Percentiles rank a stretch among this genome's conserved stretches.
These are phyloP conservation scores for Solanum sitiens DNA, from an alignment of 257 asterid species.

Conservation along the genomic window DNA sequence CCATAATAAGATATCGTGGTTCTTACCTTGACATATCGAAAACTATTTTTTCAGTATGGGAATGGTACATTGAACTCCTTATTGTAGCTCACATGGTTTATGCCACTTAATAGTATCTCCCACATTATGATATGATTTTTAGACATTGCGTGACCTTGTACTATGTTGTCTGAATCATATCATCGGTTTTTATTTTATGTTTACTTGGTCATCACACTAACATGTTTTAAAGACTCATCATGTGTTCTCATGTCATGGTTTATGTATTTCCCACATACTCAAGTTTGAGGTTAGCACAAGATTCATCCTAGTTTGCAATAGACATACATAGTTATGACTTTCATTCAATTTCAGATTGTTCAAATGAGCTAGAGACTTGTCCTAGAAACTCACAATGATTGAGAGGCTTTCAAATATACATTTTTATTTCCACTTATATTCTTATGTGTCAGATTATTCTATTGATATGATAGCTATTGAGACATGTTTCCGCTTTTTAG, in stretches of 20 bases:
- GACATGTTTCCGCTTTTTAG: neutral
- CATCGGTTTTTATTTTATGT: no score
- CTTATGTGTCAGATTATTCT: no score
- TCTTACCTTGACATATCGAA: neutral
- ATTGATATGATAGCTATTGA: neutral
- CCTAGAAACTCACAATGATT: neutral
- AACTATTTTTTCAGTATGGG: neutral
- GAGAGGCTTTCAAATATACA: neutral
- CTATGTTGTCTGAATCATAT: no score
- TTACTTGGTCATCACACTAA: no score
- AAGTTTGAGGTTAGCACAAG: neutral
- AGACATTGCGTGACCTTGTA: no score
- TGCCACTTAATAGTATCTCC: neutral
- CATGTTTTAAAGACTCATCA: neutral
- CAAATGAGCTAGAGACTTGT: neutral
- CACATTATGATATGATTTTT: no score
- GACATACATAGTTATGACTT: neutral
- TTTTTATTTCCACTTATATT: no score
- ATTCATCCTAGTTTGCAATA: neutral
- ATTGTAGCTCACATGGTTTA: neutral
- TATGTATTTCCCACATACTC: neutral
- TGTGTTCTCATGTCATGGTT: neutral
- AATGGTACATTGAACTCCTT: neutral
- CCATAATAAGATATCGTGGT: neutral
- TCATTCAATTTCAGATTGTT: neutral